Conservation (phyloP, 495 filamentous ascomycete species). For the Xylaria grammica region DNA sequence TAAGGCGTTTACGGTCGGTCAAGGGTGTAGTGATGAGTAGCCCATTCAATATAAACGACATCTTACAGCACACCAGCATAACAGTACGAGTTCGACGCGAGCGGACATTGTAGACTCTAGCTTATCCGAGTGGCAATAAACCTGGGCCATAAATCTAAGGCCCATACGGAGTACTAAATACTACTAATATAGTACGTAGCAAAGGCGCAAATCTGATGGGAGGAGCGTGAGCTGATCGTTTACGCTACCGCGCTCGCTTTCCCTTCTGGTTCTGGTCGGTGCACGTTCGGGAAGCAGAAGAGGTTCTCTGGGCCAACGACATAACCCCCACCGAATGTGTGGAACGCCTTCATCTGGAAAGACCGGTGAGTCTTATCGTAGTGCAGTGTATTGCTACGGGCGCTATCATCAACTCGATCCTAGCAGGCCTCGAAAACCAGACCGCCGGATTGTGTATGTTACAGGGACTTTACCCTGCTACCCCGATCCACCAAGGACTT, state of each 20-base stretch:
- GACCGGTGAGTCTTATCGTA: conserved; percentile 2
- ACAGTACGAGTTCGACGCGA: neutral
- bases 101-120: neutral
- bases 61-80: too few relatives aligned
- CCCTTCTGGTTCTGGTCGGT: neutral
- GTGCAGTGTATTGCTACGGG: neutral
- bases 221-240: neutral
- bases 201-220: too few relatives aligned
- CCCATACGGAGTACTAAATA: too few relatives aligned
- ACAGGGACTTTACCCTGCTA: neutral
- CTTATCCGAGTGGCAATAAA: too few relatives aligned
- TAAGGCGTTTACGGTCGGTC: neutral
- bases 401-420: conserved; percentile 1
- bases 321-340: neutral
- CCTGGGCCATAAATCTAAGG: too few relatives aligned
- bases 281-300: neutral
- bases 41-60: too few relatives aligned
- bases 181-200: too few relatives aligned
- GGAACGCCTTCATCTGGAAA: neutral
- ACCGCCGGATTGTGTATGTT: conserved; percentile 6
- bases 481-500: neutral
- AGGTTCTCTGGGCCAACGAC: neutral
- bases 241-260: neutral
- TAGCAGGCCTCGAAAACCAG: neutral
- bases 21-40: neutral